phyloP scores from a whole-genome alignment of 495 filamentous ascomycete genomes.

The Podospora anserina region DNA sequence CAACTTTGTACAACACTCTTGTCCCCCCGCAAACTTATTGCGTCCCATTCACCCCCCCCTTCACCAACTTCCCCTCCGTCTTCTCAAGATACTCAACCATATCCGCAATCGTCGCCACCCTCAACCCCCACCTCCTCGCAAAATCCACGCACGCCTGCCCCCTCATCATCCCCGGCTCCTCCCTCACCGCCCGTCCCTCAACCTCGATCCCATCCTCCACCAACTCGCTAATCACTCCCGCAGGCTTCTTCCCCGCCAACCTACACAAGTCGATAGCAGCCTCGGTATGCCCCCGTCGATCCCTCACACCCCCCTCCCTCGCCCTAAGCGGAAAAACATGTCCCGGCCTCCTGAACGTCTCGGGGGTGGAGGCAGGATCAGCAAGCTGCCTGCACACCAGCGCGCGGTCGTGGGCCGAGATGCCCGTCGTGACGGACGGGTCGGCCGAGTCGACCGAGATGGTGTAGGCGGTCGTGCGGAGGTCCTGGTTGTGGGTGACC shows the following conservation, averaged over 20 bases:
- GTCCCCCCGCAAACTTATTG: constrained; percentile 3
- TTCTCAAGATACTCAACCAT: constrained; percentile 76
- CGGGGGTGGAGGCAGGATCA: constrained; percentile 53
- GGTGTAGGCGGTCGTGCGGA: constrained; percentile 89
- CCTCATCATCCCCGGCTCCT: constrained; percentile 82
- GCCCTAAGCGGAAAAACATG: constrained; percentile 88
- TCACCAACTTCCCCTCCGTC: constrained; percentile 49
- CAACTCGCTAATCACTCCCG: constrained; percentile 80
- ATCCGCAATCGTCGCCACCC: constrained; percentile 93
- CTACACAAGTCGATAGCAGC: constrained; percentile 85
- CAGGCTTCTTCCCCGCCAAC: constrained; percentile 68
- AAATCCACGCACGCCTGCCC: constrained; percentile 87
- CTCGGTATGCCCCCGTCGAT: constrained; percentile 84
- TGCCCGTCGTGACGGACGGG: constrained; percentile 77
- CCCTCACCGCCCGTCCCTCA: constrained; percentile 50
- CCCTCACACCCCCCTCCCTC: constrained; percentile 72
- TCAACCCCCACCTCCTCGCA: constrained; percentile 82
- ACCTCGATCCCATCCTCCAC: constrained; percentile 74
- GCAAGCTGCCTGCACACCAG: constrained; percentile 79
- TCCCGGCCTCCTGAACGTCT: constrained; percentile 75
- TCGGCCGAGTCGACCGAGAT: constrained; percentile 75
- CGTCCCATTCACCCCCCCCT: constrained; percentile 36
- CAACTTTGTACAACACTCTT: neutral
- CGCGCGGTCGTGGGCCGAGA: constrained; percentile 82
- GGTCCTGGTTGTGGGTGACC: constrained; percentile 78